Conservation (phyloP, 1,284 basidiomycete genomes). For the Xerocomus amazonicus region DNA sequence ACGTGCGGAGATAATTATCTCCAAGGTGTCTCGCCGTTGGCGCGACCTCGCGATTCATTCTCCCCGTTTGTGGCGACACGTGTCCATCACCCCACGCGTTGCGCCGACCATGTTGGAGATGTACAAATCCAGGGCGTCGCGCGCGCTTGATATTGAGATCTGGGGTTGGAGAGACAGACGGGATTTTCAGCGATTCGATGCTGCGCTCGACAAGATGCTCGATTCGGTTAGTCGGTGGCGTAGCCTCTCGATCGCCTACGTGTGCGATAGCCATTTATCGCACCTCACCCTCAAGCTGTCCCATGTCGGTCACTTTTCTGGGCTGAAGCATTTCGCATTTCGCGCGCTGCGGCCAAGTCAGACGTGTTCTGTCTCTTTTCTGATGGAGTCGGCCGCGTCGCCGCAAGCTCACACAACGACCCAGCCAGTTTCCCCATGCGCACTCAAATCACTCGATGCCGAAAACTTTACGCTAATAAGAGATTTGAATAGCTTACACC, state of each 20-base stretch:
- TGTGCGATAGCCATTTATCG: conserved; percentile 30
- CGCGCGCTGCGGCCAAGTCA: conserved; percentile 32
- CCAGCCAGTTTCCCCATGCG: conserved; percentile 4
- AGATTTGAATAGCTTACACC: conserved; percentile 16
- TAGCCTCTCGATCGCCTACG: conserved; percentile 20
- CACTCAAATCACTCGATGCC: conserved; percentile 28
- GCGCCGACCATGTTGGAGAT: conserved; percentile 23
- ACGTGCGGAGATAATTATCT: conserved; percentile 25
- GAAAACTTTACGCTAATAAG: conserved; percentile 28
- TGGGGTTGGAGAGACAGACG: conserved; percentile 30
- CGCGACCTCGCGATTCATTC: conserved; percentile 27
- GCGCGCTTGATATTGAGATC: conserved; percentile 28
- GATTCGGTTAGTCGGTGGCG: conserved; percentile 29
- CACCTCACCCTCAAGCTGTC: conserved; percentile 29
- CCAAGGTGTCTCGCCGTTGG: conserved; percentile 32
- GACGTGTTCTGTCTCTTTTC: conserved; percentile 27
- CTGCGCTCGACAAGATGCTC: conserved; percentile 25
- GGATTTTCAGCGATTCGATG: conserved; percentile 33
- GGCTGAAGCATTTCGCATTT: conserved; percentile 28
- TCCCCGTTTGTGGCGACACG: conserved; percentile 26
- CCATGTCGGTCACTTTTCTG: conserved; percentile 16
- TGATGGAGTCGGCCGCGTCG: conserved; percentile 15
- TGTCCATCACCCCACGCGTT: conserved; percentile 24
- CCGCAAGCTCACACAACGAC: conserved; percentile 4
- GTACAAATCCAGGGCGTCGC: conserved; percentile 24